Conservation (phyloP, 1,284 basidiomycete genomes). For the Fistulinella cinereoalba region DNA sequence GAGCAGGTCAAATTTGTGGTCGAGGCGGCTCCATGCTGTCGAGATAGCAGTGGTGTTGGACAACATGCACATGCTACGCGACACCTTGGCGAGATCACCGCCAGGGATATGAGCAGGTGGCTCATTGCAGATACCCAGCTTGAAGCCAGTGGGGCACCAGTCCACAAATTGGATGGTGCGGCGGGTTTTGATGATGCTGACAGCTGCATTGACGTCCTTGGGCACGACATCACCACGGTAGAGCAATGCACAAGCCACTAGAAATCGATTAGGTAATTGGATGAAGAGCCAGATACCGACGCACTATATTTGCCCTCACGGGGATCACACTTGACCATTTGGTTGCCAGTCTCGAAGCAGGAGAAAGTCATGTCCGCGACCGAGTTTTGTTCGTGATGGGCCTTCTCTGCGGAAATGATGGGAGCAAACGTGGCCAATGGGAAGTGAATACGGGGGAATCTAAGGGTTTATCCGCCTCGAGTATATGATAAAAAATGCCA, state of each 20-base stretch:
- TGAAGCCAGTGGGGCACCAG: slow-evolving; percentile 90
- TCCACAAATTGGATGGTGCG: slow-evolving; percentile 82
- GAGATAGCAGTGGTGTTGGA: slow-evolving; percentile 88
- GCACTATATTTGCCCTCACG: slow-evolving; percentile 83
- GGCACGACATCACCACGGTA: slow-evolving; percentile 89
- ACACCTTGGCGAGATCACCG: slow-evolving; percentile 85
- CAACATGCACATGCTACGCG: slow-evolving; percentile 87
- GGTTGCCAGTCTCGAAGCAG: slow-evolving; percentile 90
- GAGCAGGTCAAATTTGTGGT: slow-evolving; percentile 95
- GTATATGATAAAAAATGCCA: slow-evolving; percentile 3
- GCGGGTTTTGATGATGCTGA: slow-evolving; percentile 84
- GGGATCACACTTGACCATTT: slow-evolving; percentile 86
- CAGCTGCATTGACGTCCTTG: slow-evolving; percentile 87
- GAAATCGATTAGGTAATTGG: slow-evolving; percentile 9
- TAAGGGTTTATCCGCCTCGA: slow-evolving; percentile 35
- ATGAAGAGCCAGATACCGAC: slow-evolving; percentile 24
- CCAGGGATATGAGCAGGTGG: slow-evolving; percentile 82
- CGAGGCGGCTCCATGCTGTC: slow-evolving; percentile 82
- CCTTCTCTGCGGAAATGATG: slow-evolving; percentile 77
- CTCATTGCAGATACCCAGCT: slow-evolving; percentile 91
- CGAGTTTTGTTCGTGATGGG: slow-evolving; percentile 90
- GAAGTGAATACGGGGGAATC: slow-evolving; percentile 84
- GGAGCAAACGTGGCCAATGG: slow-evolving; percentile 89
- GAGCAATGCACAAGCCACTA: slow-evolving; percentile 72
- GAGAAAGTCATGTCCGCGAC: slow-evolving; percentile 94